These are phyloP conservation scores for Penicillium herquei DNA, from an alignment of 495 filamentous ascomycete species.

Conservation along the genomic window DNA sequence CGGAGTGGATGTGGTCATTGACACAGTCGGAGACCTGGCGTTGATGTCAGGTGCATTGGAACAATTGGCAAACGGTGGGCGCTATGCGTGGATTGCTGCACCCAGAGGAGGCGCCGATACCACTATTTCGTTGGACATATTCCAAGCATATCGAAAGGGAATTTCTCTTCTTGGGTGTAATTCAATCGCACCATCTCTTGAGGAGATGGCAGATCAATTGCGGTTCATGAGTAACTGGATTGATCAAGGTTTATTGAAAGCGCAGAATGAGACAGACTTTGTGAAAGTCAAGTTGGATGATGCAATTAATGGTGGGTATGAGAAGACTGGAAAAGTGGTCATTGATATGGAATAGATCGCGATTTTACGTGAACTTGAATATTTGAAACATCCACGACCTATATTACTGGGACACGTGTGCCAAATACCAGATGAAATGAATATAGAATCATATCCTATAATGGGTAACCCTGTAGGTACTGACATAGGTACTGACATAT, in stretches of 20 bases:
- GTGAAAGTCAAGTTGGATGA: slow-evolving; percentile 11
- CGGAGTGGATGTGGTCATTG: slow-evolving; percentile 20
- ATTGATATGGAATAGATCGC: slow-evolving; percentile 11
- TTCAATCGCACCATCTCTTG: slow-evolving; percentile 7
- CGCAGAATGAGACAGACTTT: slow-evolving; percentile 11
- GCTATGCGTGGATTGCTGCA: slow-evolving; percentile 21
- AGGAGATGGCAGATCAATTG: slow-evolving; percentile 13
- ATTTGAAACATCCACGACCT: too few relatives aligned
- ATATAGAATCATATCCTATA: too few relatives aligned
- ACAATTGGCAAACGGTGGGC: slow-evolving; percentile 14
- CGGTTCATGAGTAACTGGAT: slow-evolving; percentile 12
- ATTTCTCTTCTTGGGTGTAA: slow-evolving; percentile 19
- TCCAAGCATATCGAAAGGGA: slow-evolving; percentile 22
- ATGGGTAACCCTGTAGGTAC: too few relatives aligned
- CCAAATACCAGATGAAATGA: too few relatives aligned
- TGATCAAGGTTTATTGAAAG: slow-evolving; percentile 9
- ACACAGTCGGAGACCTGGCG: slow-evolving; percentile 16
- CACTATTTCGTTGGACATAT: slow-evolving; percentile 13
- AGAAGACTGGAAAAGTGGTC: slow-evolving; percentile 9
- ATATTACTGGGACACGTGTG: too few relatives aligned
- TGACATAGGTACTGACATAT: too few relatives aligned
- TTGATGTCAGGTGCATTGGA: slow-evolving; percentile 17
- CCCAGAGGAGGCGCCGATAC: slow-evolving; percentile 14
- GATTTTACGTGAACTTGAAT: background rate
- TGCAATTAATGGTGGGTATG: slow-evolving; percentile 14